phyloP scores from a whole-genome alignment of 805 yeast species.

The Yarrowia sp. region DNA sequence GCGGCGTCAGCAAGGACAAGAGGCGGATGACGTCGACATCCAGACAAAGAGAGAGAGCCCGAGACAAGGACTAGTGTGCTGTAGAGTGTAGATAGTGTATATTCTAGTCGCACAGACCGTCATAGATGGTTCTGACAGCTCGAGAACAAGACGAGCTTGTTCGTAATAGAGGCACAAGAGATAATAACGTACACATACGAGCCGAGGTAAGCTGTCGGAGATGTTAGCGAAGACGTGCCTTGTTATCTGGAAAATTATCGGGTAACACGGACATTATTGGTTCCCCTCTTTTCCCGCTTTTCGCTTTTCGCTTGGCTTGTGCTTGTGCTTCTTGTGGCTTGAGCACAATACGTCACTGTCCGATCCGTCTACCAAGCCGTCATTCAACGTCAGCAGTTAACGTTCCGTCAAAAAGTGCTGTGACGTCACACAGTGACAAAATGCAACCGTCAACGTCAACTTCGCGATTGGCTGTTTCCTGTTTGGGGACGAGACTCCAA shows the following conservation, averaged over 20 bases:
- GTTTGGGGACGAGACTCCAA: neutral
- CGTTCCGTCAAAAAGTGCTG: neutral
- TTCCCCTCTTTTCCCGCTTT: neutral
- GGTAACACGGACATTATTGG: neutral
- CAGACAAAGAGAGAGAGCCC: neutral
- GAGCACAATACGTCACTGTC: neutral
- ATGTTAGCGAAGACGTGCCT: neutral
- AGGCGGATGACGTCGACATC: neutral
- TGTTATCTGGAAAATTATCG: no score
- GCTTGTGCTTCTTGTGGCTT: no score
- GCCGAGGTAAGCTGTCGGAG: no score
- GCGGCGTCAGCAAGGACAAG: neutral
- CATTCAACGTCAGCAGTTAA: neutral
- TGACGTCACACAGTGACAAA: neutral
- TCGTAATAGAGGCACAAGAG: no score
- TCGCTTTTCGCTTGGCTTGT: no score
- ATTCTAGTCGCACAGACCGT: conserved; percentile 8
- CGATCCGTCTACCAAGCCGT: neutral
- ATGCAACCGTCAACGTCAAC: conserved; percentile 4
- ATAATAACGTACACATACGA: no score
- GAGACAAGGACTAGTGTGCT: neutral
- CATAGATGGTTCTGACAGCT: neutral
- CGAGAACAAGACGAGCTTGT: neutral
- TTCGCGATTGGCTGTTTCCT: neutral
- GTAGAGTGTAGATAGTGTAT: conserved; percentile 17